Percentiles rank a stretch among this genome's conserved stretches.
phyloP scores from a whole-genome alignment of 345 rosid genomes.

The Anacardium occidentale region DNA sequence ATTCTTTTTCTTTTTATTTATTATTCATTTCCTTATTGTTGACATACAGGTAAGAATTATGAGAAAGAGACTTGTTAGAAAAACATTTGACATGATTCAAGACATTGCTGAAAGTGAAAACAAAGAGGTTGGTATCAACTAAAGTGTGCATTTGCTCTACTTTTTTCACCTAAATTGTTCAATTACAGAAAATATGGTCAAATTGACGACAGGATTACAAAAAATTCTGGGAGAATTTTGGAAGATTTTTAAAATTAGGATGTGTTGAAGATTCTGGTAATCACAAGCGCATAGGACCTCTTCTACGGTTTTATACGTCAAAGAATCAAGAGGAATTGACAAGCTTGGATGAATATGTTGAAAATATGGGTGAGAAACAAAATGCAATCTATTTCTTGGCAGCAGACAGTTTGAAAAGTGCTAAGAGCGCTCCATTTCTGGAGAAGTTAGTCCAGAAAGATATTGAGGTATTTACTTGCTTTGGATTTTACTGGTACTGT shows the following conservation, averaged over 20 bases:
- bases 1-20: background rate
- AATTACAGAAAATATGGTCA: conserved; percentile 14
- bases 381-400: conserved; percentile 95
- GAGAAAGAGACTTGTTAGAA: conserved; percentile 97
- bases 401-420: conserved; percentile 90
- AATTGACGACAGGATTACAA: conserved; percentile 71
- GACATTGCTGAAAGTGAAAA: conserved; percentile 81
- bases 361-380: conserved; percentile 94
- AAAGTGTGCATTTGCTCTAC: conserved; percentile 1
- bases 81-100: conserved; percentile 95
- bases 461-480: conserved; percentile 60
- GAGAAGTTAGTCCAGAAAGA: conserved; percentile 90
- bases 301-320: conserved; percentile 76
- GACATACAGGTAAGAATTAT: conserved; percentile 74
- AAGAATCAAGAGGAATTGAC: conserved; percentile 81
- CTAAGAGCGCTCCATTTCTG: conserved; percentile 89
- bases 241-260: conserved; percentile 86
- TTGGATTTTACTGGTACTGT: background rate
- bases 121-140: conserved; percentile 60
- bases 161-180: background rate
- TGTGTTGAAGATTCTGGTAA: conserved; percentile 95
- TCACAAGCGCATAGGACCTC: conserved; percentile 87
- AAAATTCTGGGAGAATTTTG: conserved; percentile 98
- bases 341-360: conserved; percentile 83
- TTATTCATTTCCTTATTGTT: conserved; percentile 3